phyloP scores from a whole-genome alignment of 164 flowering plant species.

The Umbilicus rupestris region DNA sequence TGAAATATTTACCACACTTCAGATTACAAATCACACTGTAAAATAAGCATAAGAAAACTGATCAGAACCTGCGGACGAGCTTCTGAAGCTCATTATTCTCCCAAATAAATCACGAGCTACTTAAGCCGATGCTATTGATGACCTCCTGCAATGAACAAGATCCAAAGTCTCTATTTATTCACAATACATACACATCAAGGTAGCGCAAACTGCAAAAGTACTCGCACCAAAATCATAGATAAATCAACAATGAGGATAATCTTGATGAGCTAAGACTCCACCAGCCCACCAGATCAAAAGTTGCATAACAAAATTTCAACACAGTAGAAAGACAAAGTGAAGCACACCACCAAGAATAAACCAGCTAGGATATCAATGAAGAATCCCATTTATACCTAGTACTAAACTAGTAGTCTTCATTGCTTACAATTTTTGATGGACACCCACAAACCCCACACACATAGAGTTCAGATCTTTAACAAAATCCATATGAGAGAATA shows the following conservation, averaged over 20 bases:
- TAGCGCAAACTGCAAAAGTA: too few species aligned
- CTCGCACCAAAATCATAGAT: not conserved
- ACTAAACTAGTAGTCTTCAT: not conserved
- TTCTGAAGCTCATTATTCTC: conserved; percentile 5
- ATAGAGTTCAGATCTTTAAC: conserved; percentile 1
- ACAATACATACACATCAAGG: too few species aligned
- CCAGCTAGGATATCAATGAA: not conserved
- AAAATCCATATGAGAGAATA: not conserved
- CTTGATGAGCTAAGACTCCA: not conserved
- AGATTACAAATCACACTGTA: too few species aligned
- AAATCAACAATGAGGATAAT: not conserved
- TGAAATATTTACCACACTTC: not conserved
- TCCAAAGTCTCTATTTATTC: not conserved
- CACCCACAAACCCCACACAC: not conserved
- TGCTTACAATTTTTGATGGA: not conserved
- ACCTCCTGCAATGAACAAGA: conserved; percentile 7
- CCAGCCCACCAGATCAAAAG: not conserved
- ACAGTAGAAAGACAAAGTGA: not conserved
- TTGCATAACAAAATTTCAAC: not conserved
- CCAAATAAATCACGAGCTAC: not conserved
- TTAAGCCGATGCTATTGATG: not conserved
- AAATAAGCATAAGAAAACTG: conserved; percentile 6
- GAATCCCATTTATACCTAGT: not conserved
- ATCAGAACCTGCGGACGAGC: conserved; percentile 8
- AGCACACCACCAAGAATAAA: not conserved